Conservation (phyloP, 768 basidiomycete genomes). For the Boletus huronensis region DNA sequence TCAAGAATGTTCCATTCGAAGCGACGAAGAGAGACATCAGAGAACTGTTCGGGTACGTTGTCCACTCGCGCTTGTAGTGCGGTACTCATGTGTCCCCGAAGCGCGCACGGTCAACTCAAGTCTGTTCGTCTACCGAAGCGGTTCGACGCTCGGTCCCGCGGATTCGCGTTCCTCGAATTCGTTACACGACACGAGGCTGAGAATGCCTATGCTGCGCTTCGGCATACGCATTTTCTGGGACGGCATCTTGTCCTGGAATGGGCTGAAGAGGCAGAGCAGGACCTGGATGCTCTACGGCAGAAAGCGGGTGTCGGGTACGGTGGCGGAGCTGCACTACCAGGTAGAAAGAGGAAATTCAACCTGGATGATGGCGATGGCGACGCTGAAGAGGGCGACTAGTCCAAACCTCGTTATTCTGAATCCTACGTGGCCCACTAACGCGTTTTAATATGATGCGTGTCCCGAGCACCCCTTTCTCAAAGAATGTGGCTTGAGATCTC, state of each 20-base stretch:
- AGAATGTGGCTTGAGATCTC: no score
- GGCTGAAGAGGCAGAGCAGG: conserved; percentile 81
- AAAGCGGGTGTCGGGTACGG: conserved; percentile 81
- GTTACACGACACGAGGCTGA: conserved; percentile 86
- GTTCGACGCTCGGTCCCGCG: conserved; percentile 83
- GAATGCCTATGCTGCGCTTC: conserved; percentile 79
- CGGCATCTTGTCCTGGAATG: conserved; percentile 93
- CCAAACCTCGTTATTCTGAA: not conserved
- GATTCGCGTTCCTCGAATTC: conserved; percentile 97
- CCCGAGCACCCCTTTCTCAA: no score
- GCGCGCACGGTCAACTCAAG: conserved; percentile 89
- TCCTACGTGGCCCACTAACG: conserved; percentile 1
- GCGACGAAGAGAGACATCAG: conserved; percentile 89
- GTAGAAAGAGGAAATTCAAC: conserved; percentile 67
- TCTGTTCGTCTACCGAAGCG: conserved; percentile 92
- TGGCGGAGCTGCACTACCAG: conserved; percentile 65
- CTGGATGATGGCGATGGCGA: conserved; percentile 41
- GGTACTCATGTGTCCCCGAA: conserved; percentile 28
- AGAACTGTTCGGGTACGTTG: conserved; percentile 78
- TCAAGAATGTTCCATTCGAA: conserved; percentile 98
- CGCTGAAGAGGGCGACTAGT: conserved; percentile 29
- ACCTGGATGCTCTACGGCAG: conserved; percentile 69
- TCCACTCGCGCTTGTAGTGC: not conserved
- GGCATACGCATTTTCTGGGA: conserved; percentile 94
- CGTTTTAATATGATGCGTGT: not conserved